Conservation (phyloP, 2,329 filamentous ascomycete genomes). For the Arthrocladium fulminans region DNA sequence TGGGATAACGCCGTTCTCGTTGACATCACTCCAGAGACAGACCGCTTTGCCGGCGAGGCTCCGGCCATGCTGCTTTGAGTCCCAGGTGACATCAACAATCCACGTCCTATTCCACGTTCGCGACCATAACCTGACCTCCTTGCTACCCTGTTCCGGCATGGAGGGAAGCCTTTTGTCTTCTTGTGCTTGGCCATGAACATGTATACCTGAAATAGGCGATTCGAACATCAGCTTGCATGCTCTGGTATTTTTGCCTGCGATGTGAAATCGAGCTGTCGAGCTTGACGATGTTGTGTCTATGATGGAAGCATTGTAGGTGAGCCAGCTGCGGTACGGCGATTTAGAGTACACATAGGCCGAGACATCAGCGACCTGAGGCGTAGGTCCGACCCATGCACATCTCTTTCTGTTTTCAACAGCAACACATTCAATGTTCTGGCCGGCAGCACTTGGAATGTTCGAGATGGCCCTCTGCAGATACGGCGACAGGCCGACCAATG, state of each 20-base stretch:
- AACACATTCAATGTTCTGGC: constrained; percentile 50
- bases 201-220: constrained; percentile 55
- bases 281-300: constrained; percentile 29
- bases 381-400: constrained; percentile 63
- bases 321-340: constrained; percentile 47
- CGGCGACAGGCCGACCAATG: constrained; percentile 57
- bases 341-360: constrained; percentile 31
- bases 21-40: constrained; percentile 84
- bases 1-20: constrained; percentile 61
- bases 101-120: constrained; percentile 69
- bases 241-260: constrained; percentile 67
- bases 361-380: constrained; percentile 37
- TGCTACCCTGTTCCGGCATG: constrained; percentile 54
- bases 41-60: constrained; percentile 56
- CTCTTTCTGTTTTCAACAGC: constrained; percentile 39
- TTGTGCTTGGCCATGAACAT: constrained; percentile 51
- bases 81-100: constrained; percentile 65
- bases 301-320: constrained; percentile 55
- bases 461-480: constrained; percentile 60
- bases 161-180: constrained; percentile 58
- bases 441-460: constrained; percentile 61
- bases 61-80: constrained; percentile 26
- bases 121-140: constrained; percentile 69
- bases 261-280: constrained; percentile 52
- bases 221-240: constrained; percentile 68